Percentiles rank a stretch among this genome's conserved stretches.
These are phyloP conservation scores for Stachybotrys elegans DNA, from an alignment of 2,329 filamentous ascomycete species.

Conservation along the genomic window DNA sequence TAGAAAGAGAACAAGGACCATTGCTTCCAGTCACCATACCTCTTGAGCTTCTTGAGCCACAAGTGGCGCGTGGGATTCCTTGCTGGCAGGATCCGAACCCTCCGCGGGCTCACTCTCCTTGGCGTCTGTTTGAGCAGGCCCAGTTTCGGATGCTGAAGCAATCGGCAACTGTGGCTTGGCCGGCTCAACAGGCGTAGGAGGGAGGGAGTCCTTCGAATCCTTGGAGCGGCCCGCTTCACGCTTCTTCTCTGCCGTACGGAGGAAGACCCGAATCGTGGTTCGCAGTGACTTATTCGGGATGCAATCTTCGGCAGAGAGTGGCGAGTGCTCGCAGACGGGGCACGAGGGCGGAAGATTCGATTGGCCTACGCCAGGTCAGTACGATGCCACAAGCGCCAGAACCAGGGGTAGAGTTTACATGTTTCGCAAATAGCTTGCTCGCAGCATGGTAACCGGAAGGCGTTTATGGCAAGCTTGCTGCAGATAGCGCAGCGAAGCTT, in stretches of 20 bases:
- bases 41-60: too few species aligned
- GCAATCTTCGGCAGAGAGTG: conserved; percentile 80
- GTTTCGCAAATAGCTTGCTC: conserved; percentile 89
- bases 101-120: too few species aligned
- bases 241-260: conserved; percentile 89
- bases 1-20: too few species aligned
- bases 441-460: conserved; percentile 88
- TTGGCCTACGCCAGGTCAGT: conserved; percentile 54
- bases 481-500: conserved; percentile 94
- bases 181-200: conserved; percentile 36
- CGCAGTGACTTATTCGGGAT: conserved; percentile 86
- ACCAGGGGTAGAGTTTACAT: too few species aligned
- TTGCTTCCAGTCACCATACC: too few species aligned
- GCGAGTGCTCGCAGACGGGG: conserved; percentile 88
- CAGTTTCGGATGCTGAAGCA: conserved; percentile 13
- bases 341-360: conserved; percentile 71
- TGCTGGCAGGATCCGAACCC: too few species aligned
- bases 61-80: too few species aligned
- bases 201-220: conserved; percentile 35
- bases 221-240: conserved; percentile 60
- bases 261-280: conserved; percentile 84
- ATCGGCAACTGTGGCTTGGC: conserved; percentile 25
- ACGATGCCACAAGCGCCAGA: background rate
- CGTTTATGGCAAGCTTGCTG: conserved; percentile 84
- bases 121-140: too few species aligned